A percentile compares a stretch with the other conserved stretches of the same genome.
These are phyloP conservation scores for Lactarius vividus DNA, from an alignment of 768 basidiomycete genomes.

Conservation along the genomic window DNA sequence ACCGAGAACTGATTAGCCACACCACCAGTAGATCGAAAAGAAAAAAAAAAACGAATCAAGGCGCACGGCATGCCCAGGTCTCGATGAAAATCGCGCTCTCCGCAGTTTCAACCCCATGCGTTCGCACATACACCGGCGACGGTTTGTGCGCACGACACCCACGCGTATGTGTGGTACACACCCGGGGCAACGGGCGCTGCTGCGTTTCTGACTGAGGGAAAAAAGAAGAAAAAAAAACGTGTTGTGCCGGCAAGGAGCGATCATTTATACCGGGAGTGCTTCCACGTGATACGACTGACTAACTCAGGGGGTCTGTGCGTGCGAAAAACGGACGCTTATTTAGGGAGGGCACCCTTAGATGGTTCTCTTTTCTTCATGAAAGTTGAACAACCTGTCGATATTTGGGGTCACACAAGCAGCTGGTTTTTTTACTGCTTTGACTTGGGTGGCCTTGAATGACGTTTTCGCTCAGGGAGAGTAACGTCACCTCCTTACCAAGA, in stretches of 20 bases:
- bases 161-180: slow-evolving; percentile 18
- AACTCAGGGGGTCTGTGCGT: slow-evolving; percentile 55
- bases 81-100: slow-evolving; percentile 41
- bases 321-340: slow-evolving; percentile 26
- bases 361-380: slow-evolving; percentile 42
- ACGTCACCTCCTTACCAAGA: slow-evolving; percentile 62
- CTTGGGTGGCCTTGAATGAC: slow-evolving; percentile 49
- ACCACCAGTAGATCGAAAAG: slow-evolving; percentile 38
- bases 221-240: slow-evolving; percentile 4
- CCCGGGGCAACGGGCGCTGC: not conserved
- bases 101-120: slow-evolving; percentile 39
- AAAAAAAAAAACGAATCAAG: slow-evolving; percentile 29
- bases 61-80: slow-evolving; percentile 74
- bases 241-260: slow-evolving; percentile 30
- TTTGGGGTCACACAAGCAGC: slow-evolving; percentile 47
- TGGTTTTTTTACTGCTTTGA: not conserved
- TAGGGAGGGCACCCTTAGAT: not conserved
- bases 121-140: slow-evolving; percentile 15
- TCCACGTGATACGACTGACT: slow-evolving; percentile 21
- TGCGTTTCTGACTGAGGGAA: slow-evolving; percentile 28
- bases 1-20: slow-evolving; percentile 72
- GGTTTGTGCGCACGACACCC: slow-evolving; percentile 27
- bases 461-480: slow-evolving; percentile 52
- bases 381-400: slow-evolving; percentile 70
- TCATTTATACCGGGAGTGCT: not conserved